Evolutionary conservation across 2,329 filamentous ascomycete genomes (phyloP), one percentile per base, ranked within the genome.

Genomic region (Aspergillus felis): DNA sequence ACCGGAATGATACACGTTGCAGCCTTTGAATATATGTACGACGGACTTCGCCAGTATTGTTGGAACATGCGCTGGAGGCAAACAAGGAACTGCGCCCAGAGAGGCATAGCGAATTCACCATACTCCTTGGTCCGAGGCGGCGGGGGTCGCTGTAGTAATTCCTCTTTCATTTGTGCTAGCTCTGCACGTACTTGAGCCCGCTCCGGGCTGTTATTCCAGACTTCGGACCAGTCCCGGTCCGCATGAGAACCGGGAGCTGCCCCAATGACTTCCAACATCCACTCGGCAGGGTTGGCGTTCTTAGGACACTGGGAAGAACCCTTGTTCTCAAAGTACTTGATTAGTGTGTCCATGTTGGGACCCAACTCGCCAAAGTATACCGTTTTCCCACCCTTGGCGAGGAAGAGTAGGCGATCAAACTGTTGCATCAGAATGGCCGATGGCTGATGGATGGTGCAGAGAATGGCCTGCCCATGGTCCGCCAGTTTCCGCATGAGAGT

Each of bases 371-470:
- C 86, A 71, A 88, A 88, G 66, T 89, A 89, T 0, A 88, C 84
- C 0, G 84, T 87, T 64, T 81, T 82, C 0, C 86, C 86, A 25
- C 86, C 86, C 54, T 79, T 80, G 3, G 84, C 84, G 1, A 89
- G 76, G 67, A 89, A 84, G 0, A 87, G 76, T 0, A 87, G 73
- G 0, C 81, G 79, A 61, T 88, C 85, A 51, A 87, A 96, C 59
- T 90, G 87, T 71, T 95, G 89, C 80, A 96, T 96, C 54, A 96
- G 81, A 81, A 95, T 91, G 35, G 91, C 91, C 9, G 90, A 94
- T 9, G 92, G 92, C 73, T 97, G 92, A 73, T 97, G 92, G 60
- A 96, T 96, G 0, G 92, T 96, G 78, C 91, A 96, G 9, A 96
- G 84, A 71, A 96, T 89, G 46, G 92, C 92, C 72, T 94, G 90